Evolutionary conservation across 805 yeast genomes (phyloP).

Genomic region (Suhomyces pyralidae): DNA sequence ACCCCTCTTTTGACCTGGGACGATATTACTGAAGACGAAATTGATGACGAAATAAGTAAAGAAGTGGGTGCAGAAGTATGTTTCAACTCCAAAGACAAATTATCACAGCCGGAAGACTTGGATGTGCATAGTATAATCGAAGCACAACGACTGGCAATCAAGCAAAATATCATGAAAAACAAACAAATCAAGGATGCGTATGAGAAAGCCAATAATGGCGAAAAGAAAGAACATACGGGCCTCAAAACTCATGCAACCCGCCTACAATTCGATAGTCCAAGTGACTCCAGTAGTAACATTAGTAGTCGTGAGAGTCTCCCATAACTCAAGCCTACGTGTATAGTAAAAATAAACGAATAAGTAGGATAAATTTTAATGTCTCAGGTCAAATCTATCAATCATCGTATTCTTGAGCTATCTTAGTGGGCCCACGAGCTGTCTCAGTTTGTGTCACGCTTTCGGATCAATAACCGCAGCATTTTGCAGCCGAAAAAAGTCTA

Average conservation of each 20-base stretch:
- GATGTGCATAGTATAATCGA: conserved; percentile 35
- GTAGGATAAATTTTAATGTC: neutral
- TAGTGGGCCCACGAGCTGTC: neutral
- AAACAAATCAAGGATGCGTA: conserved; percentile 40
- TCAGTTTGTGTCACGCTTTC: neutral
- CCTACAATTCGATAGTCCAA: conserved; percentile 16
- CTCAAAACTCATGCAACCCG: neutral
- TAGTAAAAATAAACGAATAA: neutral
- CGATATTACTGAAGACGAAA: conserved; percentile 45
- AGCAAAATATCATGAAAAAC: conserved; percentile 42
- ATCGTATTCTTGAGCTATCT: neutral
- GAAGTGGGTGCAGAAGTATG: conserved; percentile 37
- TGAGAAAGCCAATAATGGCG: conserved; percentile 7
- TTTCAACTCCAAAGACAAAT: conserved; percentile 34
- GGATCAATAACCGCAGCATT: neutral
- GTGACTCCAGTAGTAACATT: conserved; percentile 14
- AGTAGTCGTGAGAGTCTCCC: conserved; percentile 14
- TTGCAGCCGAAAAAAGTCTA: neutral
- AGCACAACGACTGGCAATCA: conserved; percentile 38
- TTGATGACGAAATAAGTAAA: conserved; percentile 33
- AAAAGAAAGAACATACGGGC: neutral
- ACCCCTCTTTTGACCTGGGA: conserved; percentile 74
- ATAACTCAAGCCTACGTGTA: neutral
- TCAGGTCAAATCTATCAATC: neutral
- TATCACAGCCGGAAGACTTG: conserved; percentile 33